Conservation (phyloP, 495 filamentous ascomycete genomes). For the Xylaria flabelliformis region DNA sequence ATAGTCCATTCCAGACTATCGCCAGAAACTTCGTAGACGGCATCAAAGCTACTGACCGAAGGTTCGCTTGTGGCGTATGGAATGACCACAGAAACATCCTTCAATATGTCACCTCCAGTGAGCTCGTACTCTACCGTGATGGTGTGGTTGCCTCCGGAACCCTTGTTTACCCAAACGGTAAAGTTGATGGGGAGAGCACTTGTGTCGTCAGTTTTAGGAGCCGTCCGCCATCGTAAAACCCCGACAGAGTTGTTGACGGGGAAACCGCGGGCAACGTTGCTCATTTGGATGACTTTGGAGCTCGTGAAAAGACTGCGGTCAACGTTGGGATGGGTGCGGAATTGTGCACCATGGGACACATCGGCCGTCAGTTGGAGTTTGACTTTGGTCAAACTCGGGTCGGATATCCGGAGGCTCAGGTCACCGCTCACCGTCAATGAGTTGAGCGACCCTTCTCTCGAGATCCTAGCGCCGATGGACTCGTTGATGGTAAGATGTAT, state of each 20-base stretch:
- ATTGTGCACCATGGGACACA: slow-evolving; percentile 79
- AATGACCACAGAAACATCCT: slow-evolving; percentile 85
- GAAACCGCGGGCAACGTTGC: slow-evolving; percentile 83
- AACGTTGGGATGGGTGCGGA: slow-evolving; percentile 93
- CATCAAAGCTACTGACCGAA: slow-evolving; percentile 88
- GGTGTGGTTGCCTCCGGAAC: slow-evolving; percentile 74
- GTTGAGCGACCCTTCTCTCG: slow-evolving; percentile 82
- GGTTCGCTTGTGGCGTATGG: slow-evolving; percentile 85
- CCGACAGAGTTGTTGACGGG: slow-evolving; percentile 89
- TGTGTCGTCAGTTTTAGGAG: slow-evolving; percentile 73
- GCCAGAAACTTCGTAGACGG: slow-evolving; percentile 90
- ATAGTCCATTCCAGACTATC: slow-evolving; percentile 94
- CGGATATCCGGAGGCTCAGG: slow-evolving; percentile 84
- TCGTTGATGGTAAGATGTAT: slow-evolving; percentile 88
- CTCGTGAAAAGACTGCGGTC: slow-evolving; percentile 83
- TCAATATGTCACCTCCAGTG: slow-evolving; percentile 72
- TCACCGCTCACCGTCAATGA: slow-evolving; percentile 89
- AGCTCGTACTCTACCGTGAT: slow-evolving; percentile 95
- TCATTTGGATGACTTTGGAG: slow-evolving; percentile 80
- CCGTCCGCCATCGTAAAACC: slow-evolving; percentile 85
- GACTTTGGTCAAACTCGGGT: slow-evolving; percentile 84
- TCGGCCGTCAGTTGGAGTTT: slow-evolving; percentile 79
- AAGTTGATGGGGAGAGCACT: slow-evolving; percentile 86
- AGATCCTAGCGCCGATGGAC: slow-evolving; percentile 83
- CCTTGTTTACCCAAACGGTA: slow-evolving; percentile 94